phyloP scores from a whole-genome alignment of 2,329 filamentous ascomycete genomes.

The Phaeomoniella chlamydospora region DNA sequence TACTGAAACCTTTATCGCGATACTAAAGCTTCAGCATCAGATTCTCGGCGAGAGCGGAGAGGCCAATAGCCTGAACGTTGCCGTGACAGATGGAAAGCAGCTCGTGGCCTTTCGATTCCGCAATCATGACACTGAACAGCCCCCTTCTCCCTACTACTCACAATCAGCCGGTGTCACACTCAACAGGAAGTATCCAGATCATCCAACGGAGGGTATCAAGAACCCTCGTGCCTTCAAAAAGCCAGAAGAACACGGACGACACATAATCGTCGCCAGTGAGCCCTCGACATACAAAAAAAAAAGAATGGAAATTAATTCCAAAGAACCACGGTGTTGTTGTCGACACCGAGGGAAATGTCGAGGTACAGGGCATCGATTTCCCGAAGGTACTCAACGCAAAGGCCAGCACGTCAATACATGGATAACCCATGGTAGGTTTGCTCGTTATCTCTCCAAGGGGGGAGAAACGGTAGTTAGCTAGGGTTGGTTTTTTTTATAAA shows the following conservation, averaged over 20 bases:
- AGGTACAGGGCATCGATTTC: not conserved
- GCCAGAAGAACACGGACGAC: conserved; percentile 29
- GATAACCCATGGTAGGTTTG: too few species aligned
- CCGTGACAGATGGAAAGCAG: conserved; percentile 33
- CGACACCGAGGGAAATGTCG: not conserved
- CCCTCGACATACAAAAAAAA: conserved; percentile 36
- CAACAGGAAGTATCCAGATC: conserved; percentile 36
- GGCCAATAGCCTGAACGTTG: conserved; percentile 38
- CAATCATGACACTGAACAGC: conserved; percentile 36
- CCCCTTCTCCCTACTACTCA: conserved; percentile 36
- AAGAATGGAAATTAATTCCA: conserved; percentile 36
- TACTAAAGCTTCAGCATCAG: conserved; percentile 29
- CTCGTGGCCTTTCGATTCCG: conserved; percentile 37
- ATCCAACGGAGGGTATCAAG: conserved; percentile 26
- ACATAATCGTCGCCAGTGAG: conserved; percentile 39
- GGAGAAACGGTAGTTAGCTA: too few species aligned
- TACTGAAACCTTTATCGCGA: conserved; percentile 23
- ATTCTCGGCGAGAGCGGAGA: conserved; percentile 21
- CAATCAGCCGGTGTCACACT: conserved; percentile 30
- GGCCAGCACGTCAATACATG: too few species aligned
- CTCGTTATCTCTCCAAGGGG: too few species aligned
- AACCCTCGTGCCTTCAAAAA: conserved; percentile 19
- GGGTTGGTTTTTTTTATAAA: too few species aligned
- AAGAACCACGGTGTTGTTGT: conserved; percentile 31
- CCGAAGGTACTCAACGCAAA: too few species aligned